phyloP scores from a whole-genome alignment of 495 filamentous ascomycete species.

The Cetradonia linearis region DNA sequence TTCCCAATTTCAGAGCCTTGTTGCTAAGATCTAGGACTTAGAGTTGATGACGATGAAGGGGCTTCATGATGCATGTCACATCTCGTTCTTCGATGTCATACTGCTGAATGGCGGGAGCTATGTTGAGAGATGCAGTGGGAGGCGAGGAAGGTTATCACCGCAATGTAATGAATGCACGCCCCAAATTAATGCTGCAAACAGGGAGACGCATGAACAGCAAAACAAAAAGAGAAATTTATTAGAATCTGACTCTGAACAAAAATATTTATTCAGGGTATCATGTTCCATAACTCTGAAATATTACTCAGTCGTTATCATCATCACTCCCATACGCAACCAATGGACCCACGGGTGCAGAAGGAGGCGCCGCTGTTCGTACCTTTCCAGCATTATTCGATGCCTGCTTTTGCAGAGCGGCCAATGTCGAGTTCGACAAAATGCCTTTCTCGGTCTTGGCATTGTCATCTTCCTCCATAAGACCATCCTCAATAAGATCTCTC shows the following conservation, averaged over 20 bases:
- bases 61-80: too few relatives aligned
- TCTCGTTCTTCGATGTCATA: too few relatives aligned
- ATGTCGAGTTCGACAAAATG: slow-evolving; percentile 70
- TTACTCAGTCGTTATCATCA: slow-evolving; percentile 54
- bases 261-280: slow-evolving; percentile 5
- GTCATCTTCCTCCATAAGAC: slow-evolving; percentile 8
- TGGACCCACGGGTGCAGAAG: slow-evolving; percentile 48
- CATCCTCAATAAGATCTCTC: slow-evolving; percentile 37
- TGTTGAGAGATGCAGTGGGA: not conserved
- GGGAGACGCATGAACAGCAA: not conserved
- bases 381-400: slow-evolving; percentile 19
- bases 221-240: not conserved
- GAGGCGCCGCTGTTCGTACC: slow-evolving; percentile 37
- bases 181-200: not conserved
- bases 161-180: not conserved
- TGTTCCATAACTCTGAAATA: not conserved
- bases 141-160: not conserved
- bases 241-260: too few relatives aligned
- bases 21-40: too few relatives aligned
- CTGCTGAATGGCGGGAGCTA: not conserved
- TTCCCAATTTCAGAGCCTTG: too few relatives aligned
- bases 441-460: slow-evolving; percentile 36
- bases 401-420: slow-evolving; percentile 57
- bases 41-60: too few relatives aligned
- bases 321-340: slow-evolving; percentile 89